Evolutionary conservation across 352 stramenopile species (phyloP), one percentile per base, ranked within the genome.

Genomic region (Phytophthora podocarpi): DNA sequence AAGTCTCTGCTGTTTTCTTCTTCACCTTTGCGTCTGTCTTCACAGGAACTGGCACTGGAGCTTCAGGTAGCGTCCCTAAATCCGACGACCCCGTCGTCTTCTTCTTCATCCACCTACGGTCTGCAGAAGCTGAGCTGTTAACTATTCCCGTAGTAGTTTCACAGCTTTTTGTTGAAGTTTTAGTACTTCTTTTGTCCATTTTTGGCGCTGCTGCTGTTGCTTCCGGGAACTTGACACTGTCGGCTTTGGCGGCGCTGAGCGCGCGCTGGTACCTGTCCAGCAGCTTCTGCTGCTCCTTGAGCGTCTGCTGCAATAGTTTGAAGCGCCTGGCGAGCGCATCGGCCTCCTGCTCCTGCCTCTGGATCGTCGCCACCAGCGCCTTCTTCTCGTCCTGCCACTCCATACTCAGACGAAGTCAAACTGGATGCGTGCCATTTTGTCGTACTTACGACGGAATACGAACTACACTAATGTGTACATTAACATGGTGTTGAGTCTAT

Each of bases 271-370:
- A 91, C 16, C 67, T 74, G 37, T 95, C 78, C 16, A 95, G 42
- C 53, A 93, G 45, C n/a, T 74, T 66, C 60, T 94, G 85, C 50
- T 94, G 85, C 53, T 87, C 66, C 28, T 76, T 70, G 10, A 92
- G 56, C 31, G 80, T 83, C 40, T 68, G 59, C 50, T 94, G 80
- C 24, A 90, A 66, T 20, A 90, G 56, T 51, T 85, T 82, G 56
- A 90, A 89, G 26, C 78, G 70, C 51, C 76, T 86, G 6, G 70
- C 49, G 23, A 90, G 65, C 34, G 57, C 59, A 13, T 40, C 42
- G 2, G 75, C 51, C 32, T 89, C 59, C 27, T 76, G 55, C 15
- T 83, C 61, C 15, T 90, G 80, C 9, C 34, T 51, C 21, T 53
- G 31, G 61, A 90, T 89, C 21, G 67, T 87, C 3, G 60, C 67